Evolutionary conservation across 176 grass and related monocot genomes (phyloP), one percentile per base, ranked within the genome.

Genomic region (Neostapfia colusana): DNA sequence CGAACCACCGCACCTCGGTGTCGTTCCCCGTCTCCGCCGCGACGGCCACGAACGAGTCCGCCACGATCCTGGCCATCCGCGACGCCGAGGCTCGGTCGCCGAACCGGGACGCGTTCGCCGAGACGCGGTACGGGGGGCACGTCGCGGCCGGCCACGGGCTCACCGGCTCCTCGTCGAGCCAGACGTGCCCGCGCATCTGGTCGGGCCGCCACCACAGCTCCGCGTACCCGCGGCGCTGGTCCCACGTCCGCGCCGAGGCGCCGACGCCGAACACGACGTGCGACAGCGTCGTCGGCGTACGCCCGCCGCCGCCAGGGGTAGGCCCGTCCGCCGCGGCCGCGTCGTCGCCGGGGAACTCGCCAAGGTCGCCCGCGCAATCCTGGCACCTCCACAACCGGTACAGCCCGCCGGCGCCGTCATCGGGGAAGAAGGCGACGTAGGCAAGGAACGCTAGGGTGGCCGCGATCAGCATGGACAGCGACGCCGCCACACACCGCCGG

Each of bases 241-340:
- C 86, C 93, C 93, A 93, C 37, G 86, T 91, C 15, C 23, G 48
- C 17, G 61, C 90, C 36, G 93, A 93, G 4, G 83, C 89, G 75
- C 93, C 91, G 88, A 97, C 83, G 67, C 86, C 88, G 78, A 97
- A 97, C 54, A 91, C 93, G 76, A 97, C 53, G 80, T 97, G 90
- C 13, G 90, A 89, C 65, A 93, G 78, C 46, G 82, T 87, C 49
- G 90, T 91, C 31, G 90, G 81, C 2, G 72, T 0, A 0, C 40
- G 0, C 0, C 40, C 38, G 39, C n/a, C 26, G 9, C 0, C 74
- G 48, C 5, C 17, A 3, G 79, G n/a, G 34, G 64, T 24, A 0
- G 83, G 82, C 0, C 69, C 80, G 37, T 58, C 63, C 0, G 86
- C 73, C 24, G 31, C 31, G 9, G 36, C 36, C 12, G 1, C 37